Conservation (phyloP, 768 basidiomycete species). For the Galerina sulciceps region DNA sequence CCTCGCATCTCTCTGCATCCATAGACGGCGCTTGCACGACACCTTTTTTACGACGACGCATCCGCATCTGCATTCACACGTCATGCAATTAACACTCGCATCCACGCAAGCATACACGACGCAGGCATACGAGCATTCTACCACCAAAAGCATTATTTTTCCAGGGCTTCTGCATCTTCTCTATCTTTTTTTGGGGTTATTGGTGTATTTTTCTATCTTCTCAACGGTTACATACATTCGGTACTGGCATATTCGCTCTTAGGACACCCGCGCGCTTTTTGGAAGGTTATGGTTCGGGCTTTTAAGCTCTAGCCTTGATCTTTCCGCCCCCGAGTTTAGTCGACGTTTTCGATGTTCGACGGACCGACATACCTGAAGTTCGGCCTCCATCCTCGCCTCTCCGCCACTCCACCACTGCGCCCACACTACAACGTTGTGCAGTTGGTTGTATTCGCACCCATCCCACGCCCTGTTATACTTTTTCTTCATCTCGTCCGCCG, state of each 20-base stretch:
- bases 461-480: too few species aligned
- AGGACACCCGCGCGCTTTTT: slow-evolving; percentile 15
- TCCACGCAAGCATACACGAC: slow-evolving; percentile 1
- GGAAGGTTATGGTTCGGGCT: not conserved
- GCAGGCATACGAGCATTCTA: not conserved
- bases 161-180: slow-evolving; percentile 8
- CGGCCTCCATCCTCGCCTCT: not conserved
- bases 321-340: not conserved
- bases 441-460: not conserved
- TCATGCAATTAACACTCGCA: not conserved
- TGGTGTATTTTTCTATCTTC: slow-evolving; percentile 3
- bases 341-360: not conserved
- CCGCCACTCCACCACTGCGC: not conserved
- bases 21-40: slow-evolving; percentile 1
- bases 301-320: not conserved
- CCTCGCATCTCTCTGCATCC: not conserved
- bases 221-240: not conserved
- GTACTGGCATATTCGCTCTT: slow-evolving; percentile 10
- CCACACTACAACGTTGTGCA: not conserved
- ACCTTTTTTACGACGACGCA: slow-evolving; percentile 1
- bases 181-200: slow-evolving; percentile 13
- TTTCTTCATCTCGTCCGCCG: not conserved
- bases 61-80: not conserved
- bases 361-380: not conserved
- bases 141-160: slow-evolving; percentile 9